phyloP scores from a whole-genome alignment of 495 filamentous ascomycete genomes.

The Oidiodendron maius region DNA sequence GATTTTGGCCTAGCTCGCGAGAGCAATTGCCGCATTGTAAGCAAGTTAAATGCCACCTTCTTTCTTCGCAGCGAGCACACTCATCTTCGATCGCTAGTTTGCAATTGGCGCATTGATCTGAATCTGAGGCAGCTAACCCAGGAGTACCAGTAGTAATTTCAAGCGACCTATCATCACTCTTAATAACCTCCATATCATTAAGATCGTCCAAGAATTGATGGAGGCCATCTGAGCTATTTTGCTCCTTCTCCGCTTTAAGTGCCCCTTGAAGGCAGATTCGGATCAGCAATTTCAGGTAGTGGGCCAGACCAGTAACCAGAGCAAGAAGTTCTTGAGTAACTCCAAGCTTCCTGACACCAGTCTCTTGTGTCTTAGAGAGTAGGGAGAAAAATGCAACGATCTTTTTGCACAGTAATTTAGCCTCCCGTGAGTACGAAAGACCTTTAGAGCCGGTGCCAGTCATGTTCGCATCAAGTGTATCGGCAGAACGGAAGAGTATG shows the following conservation, averaged over 20 bases:
- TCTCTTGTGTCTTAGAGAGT: conserved; percentile 88
- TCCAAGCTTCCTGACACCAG: conserved; percentile 77
- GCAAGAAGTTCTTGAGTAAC: conserved; percentile 96
- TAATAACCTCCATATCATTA: conserved; percentile 62
- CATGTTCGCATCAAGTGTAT: conserved; percentile 72
- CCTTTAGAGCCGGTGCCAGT: conserved; percentile 64
- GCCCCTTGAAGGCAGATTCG: conserved; percentile 93
- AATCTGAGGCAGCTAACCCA: conserved; percentile 66
- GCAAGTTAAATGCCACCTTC: conserved; percentile 79
- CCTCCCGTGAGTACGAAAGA: conserved; percentile 89
- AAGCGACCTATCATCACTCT: conserved; percentile 64
- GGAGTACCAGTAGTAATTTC: conserved; percentile 69
- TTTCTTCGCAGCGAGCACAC: conserved; percentile 65
- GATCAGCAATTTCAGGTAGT: conserved; percentile 97
- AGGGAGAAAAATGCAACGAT: conserved; percentile 97
- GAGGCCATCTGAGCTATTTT: conserved; percentile 64
- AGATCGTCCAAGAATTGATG: conserved; percentile 77
- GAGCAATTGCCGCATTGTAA: conserved; percentile 70
- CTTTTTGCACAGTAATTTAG: conserved; percentile 98
- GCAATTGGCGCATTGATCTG: conserved; percentile 76
- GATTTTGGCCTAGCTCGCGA: conserved; percentile 57
- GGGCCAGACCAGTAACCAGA: conserved; percentile 91
- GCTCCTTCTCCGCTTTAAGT: conserved; percentile 84
- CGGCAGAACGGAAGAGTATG: conserved; percentile 83
- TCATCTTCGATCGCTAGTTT: conserved; percentile 90